Evolutionary conservation across 2,329 filamentous ascomycete genomes (phyloP), one percentile per base, ranked within the genome.

Genomic region (Colletotrichum sp.): DNA sequence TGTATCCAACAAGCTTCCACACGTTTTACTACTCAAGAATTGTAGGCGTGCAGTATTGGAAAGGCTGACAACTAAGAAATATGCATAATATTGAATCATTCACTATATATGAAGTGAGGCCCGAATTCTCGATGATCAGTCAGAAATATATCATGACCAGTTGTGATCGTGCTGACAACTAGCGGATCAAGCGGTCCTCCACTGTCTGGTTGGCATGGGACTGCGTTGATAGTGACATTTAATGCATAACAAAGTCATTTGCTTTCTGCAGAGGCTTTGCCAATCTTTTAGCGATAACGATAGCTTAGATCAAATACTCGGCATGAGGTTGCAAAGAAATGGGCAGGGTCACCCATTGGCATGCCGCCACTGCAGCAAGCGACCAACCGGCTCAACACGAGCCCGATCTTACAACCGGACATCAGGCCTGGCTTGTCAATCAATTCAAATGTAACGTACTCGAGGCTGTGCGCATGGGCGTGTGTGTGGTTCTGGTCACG

Each of bases 361-460:
- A 52, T 52, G 43, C n/a, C n/a, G n/a, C n/a, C 43, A 48, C 16
- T 21, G n/a, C n/a, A 21, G 43, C 43, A 13, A 52, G n/a, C 12
- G n/a, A 24, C 10, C 43, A 52, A 52, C 43, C 43, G 43, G 43
- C 16, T 21, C 10, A 52, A 52, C 43, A 52, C n/a, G n/a, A 52
- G 43, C n/a, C 43, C 43, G n/a, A 21, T 52, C 43, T 52, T 52
- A 52, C 43, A 52, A 21, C n/a, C 43, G 6, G 4, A 52, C 24
- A 10, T 16, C 13, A 26, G n/a, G 77, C 86, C 63, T 30, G 18
- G 9, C 26, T 21, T 34, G 18, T 30, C 28, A 21, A 16, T 63
- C 30, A 13, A 15, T 26, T 30, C 4, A 13, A 28, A 64, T 64
- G 32, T 0, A 36, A 64, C 32, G 30, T 34, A 43, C 18, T 39